Percentiles rank a stretch among this genome's conserved stretches.
Conservation (phyloP, 371 early-diverging fungal genomes). For the Syncephalastrum contaminatum region DNA sequence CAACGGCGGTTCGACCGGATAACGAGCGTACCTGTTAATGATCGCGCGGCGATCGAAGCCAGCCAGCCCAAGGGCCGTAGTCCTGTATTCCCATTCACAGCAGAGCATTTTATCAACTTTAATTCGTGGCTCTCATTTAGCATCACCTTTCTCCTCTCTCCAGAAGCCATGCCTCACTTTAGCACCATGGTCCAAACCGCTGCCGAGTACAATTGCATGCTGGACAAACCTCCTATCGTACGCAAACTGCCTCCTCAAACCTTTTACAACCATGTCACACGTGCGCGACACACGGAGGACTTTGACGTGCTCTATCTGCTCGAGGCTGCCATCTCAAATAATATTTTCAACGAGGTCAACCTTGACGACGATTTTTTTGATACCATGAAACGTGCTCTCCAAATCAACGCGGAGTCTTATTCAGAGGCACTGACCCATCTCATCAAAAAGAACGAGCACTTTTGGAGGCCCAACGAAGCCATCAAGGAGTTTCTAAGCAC, state of each 20-base stretch:
- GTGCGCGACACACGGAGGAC: constrained; percentile 6
- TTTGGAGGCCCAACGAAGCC: constrained; percentile 32
- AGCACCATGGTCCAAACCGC: constrained; percentile 22
- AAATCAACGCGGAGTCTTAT: constrained; percentile 14
- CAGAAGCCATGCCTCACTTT: constrained; percentile 3
- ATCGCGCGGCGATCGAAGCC: not conserved
- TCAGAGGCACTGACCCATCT: too few species aligned
- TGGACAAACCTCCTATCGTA: constrained; percentile 12
- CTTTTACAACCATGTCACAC: constrained; percentile 19
- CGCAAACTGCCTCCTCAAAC: constrained; percentile 4
- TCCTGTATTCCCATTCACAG: constrained; percentile 16
- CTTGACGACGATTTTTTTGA: constrained; percentile 28
- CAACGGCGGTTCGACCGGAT: constrained; percentile 27
- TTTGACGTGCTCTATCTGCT: constrained; percentile 47
- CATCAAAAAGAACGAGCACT: constrained; percentile 8
- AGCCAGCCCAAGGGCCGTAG: not conserved
- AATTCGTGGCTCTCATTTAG: constrained; percentile 36
- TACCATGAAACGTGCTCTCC: constrained; percentile 24
- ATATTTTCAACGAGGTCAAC: constrained; percentile 39
- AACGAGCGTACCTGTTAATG: constrained; percentile 4
- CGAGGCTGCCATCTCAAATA: constrained; percentile 37
- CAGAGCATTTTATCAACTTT: constrained; percentile 14
- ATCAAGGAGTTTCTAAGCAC: constrained; percentile 14
- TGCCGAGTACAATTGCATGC: constrained; percentile 37
- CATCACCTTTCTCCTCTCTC: constrained; percentile 15